Percentiles rank a stretch among this genome's conserved stretches.
phyloP scores from a whole-genome alignment of 2,329 filamentous ascomycete species.

The Bipolaris victoriae region DNA sequence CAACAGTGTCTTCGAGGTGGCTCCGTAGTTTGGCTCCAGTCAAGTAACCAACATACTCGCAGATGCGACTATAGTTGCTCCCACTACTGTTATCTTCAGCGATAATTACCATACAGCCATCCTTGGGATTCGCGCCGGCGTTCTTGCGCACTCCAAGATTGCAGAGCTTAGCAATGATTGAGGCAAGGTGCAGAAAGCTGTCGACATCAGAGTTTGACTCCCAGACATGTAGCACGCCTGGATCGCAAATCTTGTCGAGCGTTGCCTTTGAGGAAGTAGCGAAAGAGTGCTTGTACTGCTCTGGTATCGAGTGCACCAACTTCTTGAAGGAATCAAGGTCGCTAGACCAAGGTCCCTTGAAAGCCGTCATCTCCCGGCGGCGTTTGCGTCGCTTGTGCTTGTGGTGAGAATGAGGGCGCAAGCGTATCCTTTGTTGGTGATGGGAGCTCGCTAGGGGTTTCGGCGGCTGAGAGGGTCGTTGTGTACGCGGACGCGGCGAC shows the following conservation, averaged over 20 bases:
- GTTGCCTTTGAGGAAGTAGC: constrained; percentile 26
- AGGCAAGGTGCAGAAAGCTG: constrained; percentile 38
- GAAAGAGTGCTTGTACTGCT: constrained; percentile 32
- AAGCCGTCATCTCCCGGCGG: constrained; percentile 20
- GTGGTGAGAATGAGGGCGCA: constrained; percentile 8
- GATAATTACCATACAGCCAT: constrained; percentile 40
- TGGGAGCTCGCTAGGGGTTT: background rate
- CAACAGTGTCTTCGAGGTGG: constrained; percentile 35
- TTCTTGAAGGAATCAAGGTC: constrained; percentile 34
- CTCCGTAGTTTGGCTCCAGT: constrained; percentile 26
- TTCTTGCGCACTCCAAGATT: constrained; percentile 28
- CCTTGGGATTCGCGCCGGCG: constrained; percentile 17
- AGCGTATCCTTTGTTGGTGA: background rate
- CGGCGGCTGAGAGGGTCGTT: background rate
- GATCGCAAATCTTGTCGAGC: constrained; percentile 30
- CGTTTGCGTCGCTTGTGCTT: constrained; percentile 10
- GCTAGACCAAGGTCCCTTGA: constrained; percentile 37
- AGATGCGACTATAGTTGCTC: constrained; percentile 35
- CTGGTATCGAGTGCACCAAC: constrained; percentile 32
- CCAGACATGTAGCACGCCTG: constrained; percentile 41
- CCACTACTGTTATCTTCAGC: constrained; percentile 23
- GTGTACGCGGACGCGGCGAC: background rate
- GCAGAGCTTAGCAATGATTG: constrained; percentile 39
- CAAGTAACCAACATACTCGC: constrained; percentile 36
- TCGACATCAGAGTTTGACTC: constrained; percentile 43